Evolutionary conservation across 805 yeast species (phyloP).

Genomic region (Saccharomycodes ludwigii): DNA sequence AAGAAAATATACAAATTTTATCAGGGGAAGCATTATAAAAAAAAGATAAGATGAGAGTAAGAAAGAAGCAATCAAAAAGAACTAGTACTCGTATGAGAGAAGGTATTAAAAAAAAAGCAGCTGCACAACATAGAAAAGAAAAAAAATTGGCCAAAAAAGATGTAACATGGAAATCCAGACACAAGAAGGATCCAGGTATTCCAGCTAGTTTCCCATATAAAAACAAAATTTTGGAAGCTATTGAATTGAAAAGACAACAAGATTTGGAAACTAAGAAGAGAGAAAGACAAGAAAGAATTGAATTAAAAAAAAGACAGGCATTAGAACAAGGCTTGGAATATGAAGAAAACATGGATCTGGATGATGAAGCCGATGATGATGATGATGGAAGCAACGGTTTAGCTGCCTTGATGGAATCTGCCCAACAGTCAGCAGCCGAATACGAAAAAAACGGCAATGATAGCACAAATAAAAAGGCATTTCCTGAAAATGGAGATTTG

Average conservation of each 20-base stretch:
- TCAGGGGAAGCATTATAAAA: too few relatives aligned
- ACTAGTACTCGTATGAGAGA: slow-evolving; percentile 86
- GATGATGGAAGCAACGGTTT: slow-evolving; percentile 38
- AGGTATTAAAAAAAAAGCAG: slow-evolving; percentile 91
- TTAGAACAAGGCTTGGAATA: slow-evolving; percentile 27
- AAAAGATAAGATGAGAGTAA: slow-evolving; percentile 29
- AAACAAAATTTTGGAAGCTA: slow-evolving; percentile 61
- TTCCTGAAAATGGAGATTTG: slow-evolving; percentile 28
- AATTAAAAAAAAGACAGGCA: slow-evolving; percentile 24
- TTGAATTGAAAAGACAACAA: slow-evolving; percentile 47
- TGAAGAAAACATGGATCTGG: slow-evolving; percentile 20
- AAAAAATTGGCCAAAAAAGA: slow-evolving; percentile 76
- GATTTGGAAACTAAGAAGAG: slow-evolving; percentile 43
- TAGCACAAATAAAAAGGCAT: slow-evolving; percentile 32
- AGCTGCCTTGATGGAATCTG: slow-evolving; percentile 81
- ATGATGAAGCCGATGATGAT: slow-evolving; percentile 7
- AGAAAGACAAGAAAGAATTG: slow-evolving; percentile 36
- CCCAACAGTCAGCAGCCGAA: slow-evolving; percentile 74
- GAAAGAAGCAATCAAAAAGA: slow-evolving; percentile 72
- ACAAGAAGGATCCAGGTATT: slow-evolving; percentile 83
- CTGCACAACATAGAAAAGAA: slow-evolving; percentile 83
- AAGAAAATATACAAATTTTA: too few relatives aligned
- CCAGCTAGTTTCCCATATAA: slow-evolving; percentile 94
- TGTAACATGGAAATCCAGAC: slow-evolving; percentile 82
- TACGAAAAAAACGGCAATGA: slow-evolving; percentile 46